Base-by-base conservation (phyloP, 768 basidiomycete genomes). In the Amanita rubescens region DNA sequence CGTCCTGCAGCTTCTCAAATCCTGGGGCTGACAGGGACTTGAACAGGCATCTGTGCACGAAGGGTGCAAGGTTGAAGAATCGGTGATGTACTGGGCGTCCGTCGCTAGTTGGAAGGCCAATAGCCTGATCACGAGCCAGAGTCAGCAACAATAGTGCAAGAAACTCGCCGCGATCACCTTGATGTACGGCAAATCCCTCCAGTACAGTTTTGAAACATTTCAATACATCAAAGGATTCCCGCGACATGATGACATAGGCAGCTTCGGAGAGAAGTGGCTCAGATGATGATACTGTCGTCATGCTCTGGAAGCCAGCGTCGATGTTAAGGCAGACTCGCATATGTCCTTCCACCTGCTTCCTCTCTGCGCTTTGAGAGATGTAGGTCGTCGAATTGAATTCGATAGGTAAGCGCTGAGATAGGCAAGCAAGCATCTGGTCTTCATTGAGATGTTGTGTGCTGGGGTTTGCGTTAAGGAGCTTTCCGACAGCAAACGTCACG, bases 291-390 rank as follows among this genome's bases (percentile, higher is more conserved):
- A n/a, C 24, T 14, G 64, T 66, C 32, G 49, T 43, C 54, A 63
- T 56, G 22, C n/a, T n/a, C n/a, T n/a, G n/a, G n/a, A 52, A 62
- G 48, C 14, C 57, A n/a, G 56, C 50, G 24, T 49, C 53, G 17
- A 62, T 58, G 14, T 59, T 58, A 17, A 65, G 53, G 53, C 59
- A 63, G 19, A 71, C 54, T 12, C 69, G 65, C 65, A 69, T n/a
- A n/a, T n/a, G n/a, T n/a, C n/a, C n/a, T n/a, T n/a, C n/a, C n/a
- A n/a, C n/a, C n/a, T n/a, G n/a, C n/a, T n/a, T n/a, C n/a, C n/a
- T n/a, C n/a, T n/a, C n/a, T n/a, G n/a, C n/a, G n/a, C n/a, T n/a
- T n/a, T 49, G 54, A 34, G 53, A 35, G 3, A 44, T 35, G 42
- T 49, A 41, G 8, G 49, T 60, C 19, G 59, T 60, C 10, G 63